These are phyloP conservation scores for Kodamaea fukazawae DNA, from an alignment of 805 yeast genomes.

Conservation along the genomic window DNA sequence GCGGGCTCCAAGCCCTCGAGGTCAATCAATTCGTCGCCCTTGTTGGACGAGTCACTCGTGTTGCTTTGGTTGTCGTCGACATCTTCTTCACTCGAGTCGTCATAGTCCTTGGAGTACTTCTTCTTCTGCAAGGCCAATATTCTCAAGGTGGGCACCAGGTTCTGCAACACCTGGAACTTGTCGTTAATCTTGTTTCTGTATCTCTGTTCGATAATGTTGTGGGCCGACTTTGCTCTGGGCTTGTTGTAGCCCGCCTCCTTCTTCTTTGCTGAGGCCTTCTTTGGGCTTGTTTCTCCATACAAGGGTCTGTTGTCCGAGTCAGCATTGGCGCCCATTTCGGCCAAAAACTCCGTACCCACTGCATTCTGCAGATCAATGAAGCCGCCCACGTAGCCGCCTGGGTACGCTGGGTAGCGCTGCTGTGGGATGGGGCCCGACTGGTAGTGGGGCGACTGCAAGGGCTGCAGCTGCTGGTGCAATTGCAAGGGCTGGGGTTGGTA, in stretches of 20 bases:
- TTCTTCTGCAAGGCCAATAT: slow-evolving; percentile 25
- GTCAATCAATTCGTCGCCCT: slow-evolving; percentile 25
- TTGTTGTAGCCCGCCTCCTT: neutral
- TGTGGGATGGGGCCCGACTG: neutral
- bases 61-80: slow-evolving; percentile 10
- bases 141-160: slow-evolving; percentile 39
- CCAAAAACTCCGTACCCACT: slow-evolving; percentile 4
- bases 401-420: neutral
- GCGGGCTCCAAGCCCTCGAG: slow-evolving; percentile 78
- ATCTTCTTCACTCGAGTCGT: slow-evolving; percentile 14
- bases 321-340: slow-evolving; percentile 3
- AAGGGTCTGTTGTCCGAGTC: slow-evolving; percentile 1
- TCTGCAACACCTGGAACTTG: slow-evolving; percentile 37
- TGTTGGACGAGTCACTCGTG: slow-evolving; percentile 1
- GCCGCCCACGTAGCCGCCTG: too few species aligned
- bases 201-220: slow-evolving; percentile 43
- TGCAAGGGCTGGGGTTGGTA: neutral
- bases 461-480: slow-evolving; percentile 2
- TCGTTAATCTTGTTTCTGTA: slow-evolving; percentile 44
- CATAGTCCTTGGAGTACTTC: slow-evolving; percentile 12
- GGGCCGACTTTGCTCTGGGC: slow-evolving; percentile 33
- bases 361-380: neutral
- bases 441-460: neutral
- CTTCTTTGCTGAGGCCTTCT: slow-evolving; percentile 1
- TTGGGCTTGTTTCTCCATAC: slow-evolving; percentile 1